Evolutionary conservation across 2,329 filamentous ascomycete genomes (phyloP).

Genomic region (Trichoderma oligosporum): DNA sequence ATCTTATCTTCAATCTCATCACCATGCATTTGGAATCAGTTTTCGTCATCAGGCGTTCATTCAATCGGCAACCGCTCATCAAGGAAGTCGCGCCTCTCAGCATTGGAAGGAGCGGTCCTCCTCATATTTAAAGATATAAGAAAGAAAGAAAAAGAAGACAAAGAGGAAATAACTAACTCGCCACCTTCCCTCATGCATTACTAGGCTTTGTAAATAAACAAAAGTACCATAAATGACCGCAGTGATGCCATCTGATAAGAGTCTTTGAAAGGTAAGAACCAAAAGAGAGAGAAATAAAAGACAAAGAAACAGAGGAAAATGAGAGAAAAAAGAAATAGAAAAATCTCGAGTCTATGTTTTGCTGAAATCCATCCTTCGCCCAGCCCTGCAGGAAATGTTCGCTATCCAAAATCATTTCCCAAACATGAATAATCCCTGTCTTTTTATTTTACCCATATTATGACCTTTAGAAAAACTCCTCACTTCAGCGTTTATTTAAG

Average conservation of each 20-base stretch:
- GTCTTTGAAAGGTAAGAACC: neutral
- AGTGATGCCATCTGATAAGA: conserved; percentile 14
- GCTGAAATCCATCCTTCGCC: conserved; percentile 18
- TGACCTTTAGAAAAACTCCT: conserved; percentile 29
- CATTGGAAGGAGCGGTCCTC: neutral
- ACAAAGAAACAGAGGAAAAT: neutral
- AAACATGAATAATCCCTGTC: conserved; percentile 16
- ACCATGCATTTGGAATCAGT: neutral
- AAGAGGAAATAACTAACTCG: neutral
- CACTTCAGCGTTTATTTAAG: conserved; percentile 44
- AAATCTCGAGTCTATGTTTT: conserved; percentile 16
- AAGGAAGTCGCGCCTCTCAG: neutral
- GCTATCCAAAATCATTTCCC: conserved; percentile 14
- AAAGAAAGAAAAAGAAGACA: neutral
- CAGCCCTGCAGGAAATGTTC: conserved; percentile 15
- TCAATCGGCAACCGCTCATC: too few relatives aligned
- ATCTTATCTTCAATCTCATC: neutral
- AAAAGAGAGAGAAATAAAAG: neutral
- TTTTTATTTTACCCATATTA: conserved; percentile 18
- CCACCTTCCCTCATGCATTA: conserved; percentile 10
- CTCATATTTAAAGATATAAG: too few relatives aligned
- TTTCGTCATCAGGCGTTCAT: neutral
- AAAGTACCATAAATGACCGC: conserved; percentile 2
- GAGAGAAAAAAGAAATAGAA: neutral
- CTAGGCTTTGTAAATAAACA: conserved; percentile 7